Evolutionary conservation across 345 rosid genomes (phyloP).

Genomic region (Gossypium raimondii): DNA sequence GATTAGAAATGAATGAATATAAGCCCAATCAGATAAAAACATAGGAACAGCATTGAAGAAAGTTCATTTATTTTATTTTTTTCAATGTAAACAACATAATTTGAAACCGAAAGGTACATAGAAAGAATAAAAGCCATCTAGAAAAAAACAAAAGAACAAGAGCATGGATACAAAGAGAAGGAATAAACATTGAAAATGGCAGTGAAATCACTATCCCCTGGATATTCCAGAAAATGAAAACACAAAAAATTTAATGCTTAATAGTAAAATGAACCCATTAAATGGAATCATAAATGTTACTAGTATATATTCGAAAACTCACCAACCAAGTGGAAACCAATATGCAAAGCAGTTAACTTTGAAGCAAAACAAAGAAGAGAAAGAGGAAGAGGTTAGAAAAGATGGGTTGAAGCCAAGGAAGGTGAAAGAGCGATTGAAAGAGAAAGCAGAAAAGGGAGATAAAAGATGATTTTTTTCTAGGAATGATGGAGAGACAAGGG

Average conservation of each 20-base stretch:
- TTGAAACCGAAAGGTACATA: slow-evolving; percentile 21
- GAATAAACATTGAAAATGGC: slow-evolving; percentile 92
- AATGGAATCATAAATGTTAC: slow-evolving; percentile 16
- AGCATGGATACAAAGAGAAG: slow-evolving; percentile 58
- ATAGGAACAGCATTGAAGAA: slow-evolving; percentile 24
- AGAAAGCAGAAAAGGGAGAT: slow-evolving; percentile 14
- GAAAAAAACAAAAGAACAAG: slow-evolving; percentile 38
- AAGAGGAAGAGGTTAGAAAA: slow-evolving; percentile 14
- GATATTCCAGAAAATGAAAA: slow-evolving; percentile 21
- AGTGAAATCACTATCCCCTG: slow-evolving; percentile 71
- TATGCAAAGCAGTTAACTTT: slow-evolving; percentile 7
- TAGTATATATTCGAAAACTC: slow-evolving; percentile 15
- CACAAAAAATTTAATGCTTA: slow-evolving; percentile 30
- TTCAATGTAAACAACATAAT: slow-evolving; percentile 14
- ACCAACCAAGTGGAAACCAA: slow-evolving; percentile 20
- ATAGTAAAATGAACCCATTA: slow-evolving; percentile 17
- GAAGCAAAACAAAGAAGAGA: slow-evolving; percentile 1
- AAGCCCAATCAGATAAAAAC: slow-evolving; percentile 57
- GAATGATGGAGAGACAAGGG: no score
- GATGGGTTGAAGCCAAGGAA: slow-evolving; percentile 5
- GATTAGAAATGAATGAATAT: slow-evolving; percentile 26
- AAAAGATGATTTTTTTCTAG: slow-evolving; percentile 22
- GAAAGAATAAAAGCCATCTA: slow-evolving; percentile 35
- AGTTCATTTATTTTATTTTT: slow-evolving; percentile 12
- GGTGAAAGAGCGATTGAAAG: slow-evolving; percentile 11